These are phyloP conservation scores for Lasiosphaeriaceae sp. DNA, from an alignment of 495 filamentous ascomycete species.

Conservation along the genomic window DNA sequence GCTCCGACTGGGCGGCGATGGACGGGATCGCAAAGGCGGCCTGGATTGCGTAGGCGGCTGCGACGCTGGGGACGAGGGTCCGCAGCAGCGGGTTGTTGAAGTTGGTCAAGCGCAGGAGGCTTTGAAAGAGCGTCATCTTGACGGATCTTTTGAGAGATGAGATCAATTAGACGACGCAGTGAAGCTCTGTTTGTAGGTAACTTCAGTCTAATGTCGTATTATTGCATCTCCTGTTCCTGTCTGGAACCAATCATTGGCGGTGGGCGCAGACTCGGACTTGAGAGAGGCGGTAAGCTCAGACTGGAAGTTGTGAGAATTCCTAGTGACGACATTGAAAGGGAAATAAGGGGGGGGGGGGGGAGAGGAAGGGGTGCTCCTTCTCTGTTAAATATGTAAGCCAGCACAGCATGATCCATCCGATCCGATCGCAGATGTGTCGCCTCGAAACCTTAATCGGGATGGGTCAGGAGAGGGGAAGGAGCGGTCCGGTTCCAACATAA, in stretches of 20 bases:
- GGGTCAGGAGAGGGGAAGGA: not conserved
- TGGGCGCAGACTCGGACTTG: too few relatives aligned
- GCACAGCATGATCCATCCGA: too few relatives aligned
- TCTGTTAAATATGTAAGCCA: not conserved
- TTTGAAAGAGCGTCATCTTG: conserved; percentile 41
- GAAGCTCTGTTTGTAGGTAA: too few relatives aligned
- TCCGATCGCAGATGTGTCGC: not conserved
- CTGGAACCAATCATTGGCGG: too few relatives aligned
- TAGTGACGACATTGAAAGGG: conserved; percentile 2
- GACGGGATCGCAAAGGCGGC: conserved; percentile 55
- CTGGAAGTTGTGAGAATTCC: too few relatives aligned
- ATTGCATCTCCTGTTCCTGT: too few relatives aligned
- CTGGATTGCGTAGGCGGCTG: conserved; percentile 54
- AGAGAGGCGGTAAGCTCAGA: too few relatives aligned
- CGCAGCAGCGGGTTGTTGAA: conserved; percentile 56
- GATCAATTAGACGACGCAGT: too few relatives aligned
- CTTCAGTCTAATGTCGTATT: too few relatives aligned
- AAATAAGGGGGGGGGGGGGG: too few relatives aligned
- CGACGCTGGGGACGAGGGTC: conserved; percentile 55
- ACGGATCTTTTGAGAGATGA: not conserved
- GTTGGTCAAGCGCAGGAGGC: conserved; percentile 52
- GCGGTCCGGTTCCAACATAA: not conserved
- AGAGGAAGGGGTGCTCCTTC: not conserved
- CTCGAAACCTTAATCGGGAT: conserved; percentile 2
- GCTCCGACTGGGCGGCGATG: conserved; percentile 52